Percentiles rank a stretch among this genome's conserved stretches.
Conservation (phyloP, 306 rosid genomes). For the Styphnolobium japonicum region DNA sequence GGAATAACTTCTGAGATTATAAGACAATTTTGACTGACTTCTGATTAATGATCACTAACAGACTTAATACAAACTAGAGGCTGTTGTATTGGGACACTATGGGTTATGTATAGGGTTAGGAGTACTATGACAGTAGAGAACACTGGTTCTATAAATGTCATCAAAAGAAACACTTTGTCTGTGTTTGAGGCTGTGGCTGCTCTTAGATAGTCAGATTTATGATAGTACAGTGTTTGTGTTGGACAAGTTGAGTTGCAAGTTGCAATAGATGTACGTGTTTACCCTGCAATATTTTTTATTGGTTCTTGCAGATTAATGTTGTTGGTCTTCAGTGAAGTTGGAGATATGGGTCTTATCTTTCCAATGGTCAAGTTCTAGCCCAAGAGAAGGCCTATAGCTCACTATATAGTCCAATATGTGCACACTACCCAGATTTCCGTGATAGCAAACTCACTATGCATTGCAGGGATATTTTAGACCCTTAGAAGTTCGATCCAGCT, state of each 20-base stretch:
- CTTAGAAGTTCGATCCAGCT: too few species aligned
- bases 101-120: not conserved
- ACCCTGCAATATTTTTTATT: not conserved
- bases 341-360: too few species aligned
- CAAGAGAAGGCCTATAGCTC: too few species aligned
- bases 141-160: conserved; percentile 21
- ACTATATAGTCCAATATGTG: too few species aligned
- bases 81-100: not conserved
- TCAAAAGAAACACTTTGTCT: conserved; percentile 30
- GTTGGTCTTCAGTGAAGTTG: too few species aligned
- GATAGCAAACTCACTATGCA: too few species aligned
- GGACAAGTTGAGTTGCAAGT: not conserved
- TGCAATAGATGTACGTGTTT: not conserved
- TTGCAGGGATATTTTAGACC: too few species aligned
- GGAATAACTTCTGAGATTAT: too few species aligned
- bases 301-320: too few species aligned
- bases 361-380: too few species aligned
- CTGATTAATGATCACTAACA: not conserved
- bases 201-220: not conserved
- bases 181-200: not conserved
- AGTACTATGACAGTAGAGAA: conserved; percentile 22
- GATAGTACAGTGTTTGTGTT: not conserved
- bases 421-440: too few species aligned
- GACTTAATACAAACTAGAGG: not conserved
- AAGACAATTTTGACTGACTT: not conserved